Conservation (phyloP, 2,329 filamentous ascomycete species). For the Ophiostoma novo-ulmi region DNA sequence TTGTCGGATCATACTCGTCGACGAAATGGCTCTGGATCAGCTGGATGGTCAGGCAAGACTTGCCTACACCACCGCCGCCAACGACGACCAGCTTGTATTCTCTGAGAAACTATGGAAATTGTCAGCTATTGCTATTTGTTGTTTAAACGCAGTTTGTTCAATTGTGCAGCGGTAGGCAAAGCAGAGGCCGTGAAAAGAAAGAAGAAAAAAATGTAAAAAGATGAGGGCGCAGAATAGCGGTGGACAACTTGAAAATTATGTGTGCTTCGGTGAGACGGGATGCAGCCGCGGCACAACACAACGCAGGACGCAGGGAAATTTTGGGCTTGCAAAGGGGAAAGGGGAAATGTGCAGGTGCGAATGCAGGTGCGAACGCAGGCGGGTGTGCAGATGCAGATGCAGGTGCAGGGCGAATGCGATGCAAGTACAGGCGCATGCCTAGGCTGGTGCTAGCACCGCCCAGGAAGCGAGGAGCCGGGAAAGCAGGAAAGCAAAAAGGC, state of each 20-base stretch:
- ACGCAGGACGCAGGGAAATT: neutral
- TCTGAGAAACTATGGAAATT: slow-evolving; percentile 62
- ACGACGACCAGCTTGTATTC: slow-evolving; percentile 97
- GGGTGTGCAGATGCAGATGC: slow-evolving; percentile 2
- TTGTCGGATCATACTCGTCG: slow-evolving; percentile 98
- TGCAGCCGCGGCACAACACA: neutral
- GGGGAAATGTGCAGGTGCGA: slow-evolving; percentile 6
- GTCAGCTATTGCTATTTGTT: neutral
- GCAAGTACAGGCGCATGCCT: slow-evolving; percentile 1
- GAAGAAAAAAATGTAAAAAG: neutral
- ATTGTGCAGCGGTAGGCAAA: neutral
- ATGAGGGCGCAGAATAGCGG: neutral
- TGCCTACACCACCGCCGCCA: slow-evolving; percentile 95
- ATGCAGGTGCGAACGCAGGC: neutral
- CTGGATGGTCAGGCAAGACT: slow-evolving; percentile 98
- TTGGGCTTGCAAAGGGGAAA: neutral
- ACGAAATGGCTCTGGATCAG: slow-evolving; percentile 95
- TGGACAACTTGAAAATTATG: neutral
- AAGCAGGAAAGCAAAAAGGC: neutral
- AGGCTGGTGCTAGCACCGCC: neutral
- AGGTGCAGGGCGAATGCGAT: neutral
- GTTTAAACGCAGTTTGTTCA: neutral
- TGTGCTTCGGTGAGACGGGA: neutral
- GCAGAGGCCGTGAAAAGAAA: neutral
- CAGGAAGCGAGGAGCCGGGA: neutral